Conservation (phyloP, 2,329 filamentous ascomycete genomes). For the Leptographium lundbergii region DNA sequence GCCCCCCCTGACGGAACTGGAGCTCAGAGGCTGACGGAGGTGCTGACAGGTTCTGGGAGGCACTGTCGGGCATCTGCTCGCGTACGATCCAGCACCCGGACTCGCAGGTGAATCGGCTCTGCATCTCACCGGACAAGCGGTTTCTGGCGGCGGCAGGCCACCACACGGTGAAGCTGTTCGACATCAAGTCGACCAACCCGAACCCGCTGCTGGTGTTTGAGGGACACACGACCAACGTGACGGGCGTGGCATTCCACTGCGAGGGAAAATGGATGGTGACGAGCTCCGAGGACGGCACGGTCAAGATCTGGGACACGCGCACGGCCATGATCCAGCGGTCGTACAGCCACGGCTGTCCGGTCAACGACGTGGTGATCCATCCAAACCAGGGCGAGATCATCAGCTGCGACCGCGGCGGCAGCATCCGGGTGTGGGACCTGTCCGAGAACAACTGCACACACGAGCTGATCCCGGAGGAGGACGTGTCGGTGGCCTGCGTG, state of each 20-base stretch:
- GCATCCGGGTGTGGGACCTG: conserved; percentile 90
- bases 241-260: conserved; percentile 93
- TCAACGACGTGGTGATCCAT: conserved; percentile 98
- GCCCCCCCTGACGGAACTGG: background rate
- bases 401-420: conserved; percentile 85
- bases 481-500: conserved; percentile 85
- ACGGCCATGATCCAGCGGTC: conserved; percentile 79
- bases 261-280: conserved; percentile 99
- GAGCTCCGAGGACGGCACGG: conserved; percentile 88
- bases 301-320: conserved; percentile 94
- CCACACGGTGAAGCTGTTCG: conserved; percentile 90
- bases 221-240: conserved; percentile 91
- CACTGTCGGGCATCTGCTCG: conserved; percentile 91
- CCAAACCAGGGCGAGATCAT: conserved; percentile 98
- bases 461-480: conserved; percentile 90
- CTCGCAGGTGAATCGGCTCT: conserved; percentile 95
- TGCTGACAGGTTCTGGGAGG: conserved; percentile 82
- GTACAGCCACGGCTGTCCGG: conserved; percentile 78
- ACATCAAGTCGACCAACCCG: conserved; percentile 97
- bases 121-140: conserved; percentile 95
- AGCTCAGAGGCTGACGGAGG: background rate
- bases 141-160: conserved; percentile 73
- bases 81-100: conserved; percentile 96
- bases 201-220: conserved; percentile 89
- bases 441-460: conserved; percentile 96